Evolutionary conservation across 768 basidiomycete genomes (phyloP), one percentile per base, ranked within the genome.

Genomic region (Agaricus sinodeliciosus): DNA sequence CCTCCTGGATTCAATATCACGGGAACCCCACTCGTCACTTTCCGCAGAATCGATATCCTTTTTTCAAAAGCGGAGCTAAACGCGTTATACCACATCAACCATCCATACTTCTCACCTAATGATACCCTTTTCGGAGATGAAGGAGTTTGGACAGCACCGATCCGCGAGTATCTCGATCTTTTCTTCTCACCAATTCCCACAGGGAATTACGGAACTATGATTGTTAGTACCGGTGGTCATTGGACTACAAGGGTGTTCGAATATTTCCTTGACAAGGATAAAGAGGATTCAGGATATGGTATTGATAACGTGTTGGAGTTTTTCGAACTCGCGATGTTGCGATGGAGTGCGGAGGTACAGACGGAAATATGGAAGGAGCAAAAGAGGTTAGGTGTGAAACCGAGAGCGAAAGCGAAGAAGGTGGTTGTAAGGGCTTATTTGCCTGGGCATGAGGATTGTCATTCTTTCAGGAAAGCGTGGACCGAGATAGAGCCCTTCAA

Each of bases 401-500:
- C 57, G 27, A 56, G 55, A 22, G 58, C 59, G 40, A 51, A 49
- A 43, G 53, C 58, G 44, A 67, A 63, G 60, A 64, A 78, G 59
- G 80, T 80, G 7, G 63, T 87, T 7, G 76, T 82, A 8, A 64
- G 85, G 26, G 75, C 82, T 7, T 86, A 85, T 57, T 60, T 82
- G 3, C 79, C 81, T 2, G 85, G 85, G 3, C 82, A 86, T 57
- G 83, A 85, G 54, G 72, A 81, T 50, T 85, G 85, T 56, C 82
- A 81, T 56, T 57, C 71, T n/a, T 57, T 63, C 48, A 64, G 65
- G 18, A 52, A 69, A 55, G 80, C 81, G n/a, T 78, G 74, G 75
- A 61, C 51, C 34, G 67, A 70, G 55, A 70, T 80, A 16, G 57
- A 68, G 55, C 74, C 75, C 2, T 76, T 70, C 52, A 54, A 57